Evolutionary conservation across 108 stramenopile genomes (phyloP), one percentile per base, ranked within the genome.

Genomic region (Pseudonitzschia pungens): DNA sequence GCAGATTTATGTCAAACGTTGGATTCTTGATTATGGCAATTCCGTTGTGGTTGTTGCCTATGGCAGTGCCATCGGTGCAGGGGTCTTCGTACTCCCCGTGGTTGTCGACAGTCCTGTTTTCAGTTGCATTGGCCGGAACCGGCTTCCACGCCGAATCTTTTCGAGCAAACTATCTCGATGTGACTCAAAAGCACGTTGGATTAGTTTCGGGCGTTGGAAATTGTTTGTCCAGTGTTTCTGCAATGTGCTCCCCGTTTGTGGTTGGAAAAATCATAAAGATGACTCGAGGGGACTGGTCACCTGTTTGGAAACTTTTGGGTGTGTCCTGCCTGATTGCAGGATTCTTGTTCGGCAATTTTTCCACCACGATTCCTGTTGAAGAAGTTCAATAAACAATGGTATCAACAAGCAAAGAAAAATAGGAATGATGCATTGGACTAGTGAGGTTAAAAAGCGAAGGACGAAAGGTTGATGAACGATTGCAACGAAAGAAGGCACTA

Each of bases 81-180:
- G n/a, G 28, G 14, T 9, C 60, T 8, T 40, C 32, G 9, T 62
- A 14, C n/a, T 62, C 60, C n/a, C 60, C 60, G 18, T 62, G 60
- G 60, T 62, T 0, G n/a, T 40, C 60, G 16, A 62, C 60, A 31
- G 8, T 31, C n/a, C n/a, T 62, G n/a, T 62, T 62, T 62, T 0
- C 33, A 16, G 21, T 33, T 0, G 3, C 60, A 36, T 33, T 62
- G 36, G 36, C 36, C 4, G 60, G 60, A 40, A 62, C 60, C 15
- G 60, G 60, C 16, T 62, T 62, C 31, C 60, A 62, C 36, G 32
- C 60, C 0, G 60, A 62, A 62, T 62, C 60, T 3, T 62, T 62
- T 40, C 29, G 60, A 21, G 60, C 60, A 33, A 62, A 62, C 29
- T 62, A 62, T 33, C 36, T 62, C 16, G 60, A 62, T 15, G 60